phyloP scores from a whole-genome alignment of 2,329 filamentous ascomycete species.

The Phyllosticta citriasiana region DNA sequence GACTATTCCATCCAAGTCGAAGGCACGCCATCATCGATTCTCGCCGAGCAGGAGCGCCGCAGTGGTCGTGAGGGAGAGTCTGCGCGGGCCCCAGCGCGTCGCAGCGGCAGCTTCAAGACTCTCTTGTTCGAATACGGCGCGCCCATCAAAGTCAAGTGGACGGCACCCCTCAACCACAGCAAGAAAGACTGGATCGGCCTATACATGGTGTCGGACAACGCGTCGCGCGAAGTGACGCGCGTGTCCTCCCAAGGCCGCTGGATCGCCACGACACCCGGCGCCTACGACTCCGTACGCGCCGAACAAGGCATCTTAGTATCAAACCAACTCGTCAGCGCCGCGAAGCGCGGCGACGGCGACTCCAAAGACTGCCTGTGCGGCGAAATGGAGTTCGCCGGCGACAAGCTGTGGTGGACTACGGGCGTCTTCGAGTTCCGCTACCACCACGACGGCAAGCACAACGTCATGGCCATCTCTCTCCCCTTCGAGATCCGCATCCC shows the following conservation, averaged over 20 bases:
- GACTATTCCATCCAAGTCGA: conserved; percentile 70
- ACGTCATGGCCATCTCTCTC: conserved; percentile 85
- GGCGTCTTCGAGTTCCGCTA: conserved; percentile 96
- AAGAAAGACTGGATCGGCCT: conserved; percentile 93
- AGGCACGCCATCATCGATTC: conserved; percentile 45
- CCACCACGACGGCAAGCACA: conserved; percentile 86
- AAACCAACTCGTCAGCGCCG: conserved; percentile 48
- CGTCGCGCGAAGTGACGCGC: conserved; percentile 71
- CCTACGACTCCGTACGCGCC: conserved; percentile 64
- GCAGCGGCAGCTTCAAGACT: conserved; percentile 56
- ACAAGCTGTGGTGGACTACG: conserved; percentile 95
- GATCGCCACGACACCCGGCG: conserved; percentile 67
- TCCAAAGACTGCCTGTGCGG: conserved; percentile 57
- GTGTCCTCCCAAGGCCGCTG: conserved; percentile 82
- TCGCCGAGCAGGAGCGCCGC: conserved; percentile 47
- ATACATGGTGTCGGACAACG: conserved; percentile 92
- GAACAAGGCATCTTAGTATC: conserved; percentile 67
- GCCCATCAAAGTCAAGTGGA: conserved; percentile 84
- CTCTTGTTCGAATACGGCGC: conserved; percentile 80
- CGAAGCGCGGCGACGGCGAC: conserved; percentile 35
- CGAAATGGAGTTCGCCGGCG: conserved; percentile 78
- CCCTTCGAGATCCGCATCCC: conserved; percentile 85
- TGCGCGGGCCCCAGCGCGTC: conserved; percentile 55
- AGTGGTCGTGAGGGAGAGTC: conserved; percentile 65
- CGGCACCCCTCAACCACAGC: conserved; percentile 74